A percentile compares a stretch with the other conserved stretches of the same genome.
Conservation (phyloP, 2,329 filamentous ascomycete genomes). For the Fusarium compactum region DNA sequence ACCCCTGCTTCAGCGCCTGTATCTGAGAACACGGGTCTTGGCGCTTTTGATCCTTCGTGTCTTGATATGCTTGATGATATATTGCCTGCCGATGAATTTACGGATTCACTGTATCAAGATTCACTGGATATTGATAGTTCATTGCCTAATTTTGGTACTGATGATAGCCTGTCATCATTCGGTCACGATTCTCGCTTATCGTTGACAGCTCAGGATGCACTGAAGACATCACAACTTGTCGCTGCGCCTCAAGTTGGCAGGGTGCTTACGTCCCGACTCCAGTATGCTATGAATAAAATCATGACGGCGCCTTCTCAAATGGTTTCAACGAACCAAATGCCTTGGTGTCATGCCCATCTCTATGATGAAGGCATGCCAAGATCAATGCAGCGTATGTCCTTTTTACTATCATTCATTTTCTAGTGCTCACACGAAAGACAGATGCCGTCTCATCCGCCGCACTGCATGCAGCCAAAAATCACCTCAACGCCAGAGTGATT, state of each 20-base stretch:
- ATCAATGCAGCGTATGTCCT: not conserved
- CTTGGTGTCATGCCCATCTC: not conserved
- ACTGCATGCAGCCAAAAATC: not conserved
- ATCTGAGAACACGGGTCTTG: not conserved
- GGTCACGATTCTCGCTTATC: fast-evolving
- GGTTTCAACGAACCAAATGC: not conserved
- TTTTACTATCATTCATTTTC: no score
- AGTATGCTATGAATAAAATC: not conserved
- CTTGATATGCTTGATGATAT: not conserved
- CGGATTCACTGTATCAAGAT: not conserved
- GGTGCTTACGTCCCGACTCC: not conserved
- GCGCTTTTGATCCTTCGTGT: not conserved
- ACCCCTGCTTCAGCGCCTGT: not conserved
- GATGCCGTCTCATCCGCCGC: conserved; percentile 1
- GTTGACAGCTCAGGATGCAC: not conserved
- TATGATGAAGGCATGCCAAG: not conserved
- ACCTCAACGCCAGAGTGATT: not conserved
- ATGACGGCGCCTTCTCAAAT: not conserved
- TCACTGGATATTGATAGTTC: not conserved
- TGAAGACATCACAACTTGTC: not conserved
- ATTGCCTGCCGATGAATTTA: not conserved
- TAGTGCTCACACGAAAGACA: not conserved
- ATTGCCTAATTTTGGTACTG: not conserved
- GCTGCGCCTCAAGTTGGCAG: not conserved
- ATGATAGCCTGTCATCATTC: not conserved